phyloP scores from a whole-genome alignment of 1,139 yeast genomes.

The Suhomyces choctaworum region DNA sequence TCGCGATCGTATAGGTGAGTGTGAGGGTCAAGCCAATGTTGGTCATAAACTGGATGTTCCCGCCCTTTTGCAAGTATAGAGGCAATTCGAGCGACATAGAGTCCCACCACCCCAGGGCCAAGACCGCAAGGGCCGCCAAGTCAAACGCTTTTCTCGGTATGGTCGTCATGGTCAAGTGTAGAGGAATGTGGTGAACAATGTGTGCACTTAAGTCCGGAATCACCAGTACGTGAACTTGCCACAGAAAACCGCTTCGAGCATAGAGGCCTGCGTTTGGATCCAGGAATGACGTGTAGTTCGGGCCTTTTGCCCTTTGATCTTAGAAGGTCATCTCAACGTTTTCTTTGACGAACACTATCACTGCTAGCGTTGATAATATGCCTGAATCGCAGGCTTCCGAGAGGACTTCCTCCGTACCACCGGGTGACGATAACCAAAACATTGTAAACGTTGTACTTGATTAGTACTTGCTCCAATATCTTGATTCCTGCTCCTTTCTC shows the following conservation, averaged over 20 bases:
- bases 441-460: slow-evolving; percentile 47
- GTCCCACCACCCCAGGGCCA: slow-evolving; percentile 17
- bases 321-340: too few relatives aligned
- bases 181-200: too few relatives aligned
- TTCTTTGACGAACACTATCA: slow-evolving; percentile 35
- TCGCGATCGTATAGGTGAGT: slow-evolving; percentile 11
- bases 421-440: slow-evolving; percentile 63
- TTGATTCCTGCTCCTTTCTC: slow-evolving; percentile 67
- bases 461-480: slow-evolving; percentile 50
- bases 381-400: slow-evolving; percentile 65
- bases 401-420: slow-evolving; percentile 72
- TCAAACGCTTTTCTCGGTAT: too few relatives aligned
- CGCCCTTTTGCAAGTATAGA: slow-evolving; percentile 20
- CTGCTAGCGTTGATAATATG: slow-evolving; percentile 56
- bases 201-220: too few relatives aligned
- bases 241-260: too few relatives aligned
- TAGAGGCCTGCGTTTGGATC: too few relatives aligned
- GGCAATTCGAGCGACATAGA: slow-evolving; percentile 22
- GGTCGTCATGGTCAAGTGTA: too few relatives aligned
- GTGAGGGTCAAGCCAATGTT: slow-evolving; percentile 21
- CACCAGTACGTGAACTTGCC: too few relatives aligned
- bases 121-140: slow-evolving; percentile 10
- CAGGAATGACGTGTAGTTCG: too few relatives aligned
- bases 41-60: slow-evolving; percentile 27
- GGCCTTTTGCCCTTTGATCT: too few relatives aligned